Evolutionary conservation across 2,329 filamentous ascomycete species (phyloP), one percentile per base, ranked within the genome.

Genomic region (Furcasterigmium sp.): DNA sequence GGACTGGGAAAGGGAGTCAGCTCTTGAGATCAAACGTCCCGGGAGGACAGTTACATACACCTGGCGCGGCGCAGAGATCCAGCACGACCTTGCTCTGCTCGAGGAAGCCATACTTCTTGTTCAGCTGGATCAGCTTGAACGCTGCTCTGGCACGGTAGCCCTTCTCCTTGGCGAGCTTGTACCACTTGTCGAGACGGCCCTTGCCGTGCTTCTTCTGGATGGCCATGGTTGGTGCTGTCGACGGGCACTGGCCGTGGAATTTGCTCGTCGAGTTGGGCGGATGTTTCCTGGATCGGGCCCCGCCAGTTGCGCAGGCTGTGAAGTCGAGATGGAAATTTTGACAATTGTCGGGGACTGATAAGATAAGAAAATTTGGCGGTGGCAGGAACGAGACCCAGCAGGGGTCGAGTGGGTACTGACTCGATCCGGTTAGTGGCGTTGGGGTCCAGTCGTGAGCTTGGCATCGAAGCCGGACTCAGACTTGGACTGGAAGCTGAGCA

Each of bases 161-260:
- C 68, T 96, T 97, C 65, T 98, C 93, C 68, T 98, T 98, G 49
- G 93, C 93, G 58, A 97, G 83, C 63, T 91, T 91, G 70, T 97
- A 98, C 88, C 91, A 97, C 69, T 97, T 96, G 69, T 98, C 93
- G 59, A 96, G 77, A 80, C 91, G 91, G 67, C 91, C 91, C 73
- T 97, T 97, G 70, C 90, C 91, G 72, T 95, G 87, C 78, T 97
- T 97, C 78, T 97, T 96, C 62, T 97, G 89, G 59, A 97, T 91
- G 59, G 88, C 91, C 93, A 97, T 97, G 45, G 53, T 56, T 46
- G 50, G 39, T 39, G 44, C 36, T 34, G 34, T 13, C 28, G 21
- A 44, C 18, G 18, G 39, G 42, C 39, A 37, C 26, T 29, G 39
- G 26, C 29, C 11, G 8, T 34, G 14, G 30, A 15, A 6, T 20